A percentile compares a stretch with the other conserved stretches of the same genome.
phyloP scores from a whole-genome alignment of 2,329 filamentous ascomycete species.

The Stemphylium beticola region DNA sequence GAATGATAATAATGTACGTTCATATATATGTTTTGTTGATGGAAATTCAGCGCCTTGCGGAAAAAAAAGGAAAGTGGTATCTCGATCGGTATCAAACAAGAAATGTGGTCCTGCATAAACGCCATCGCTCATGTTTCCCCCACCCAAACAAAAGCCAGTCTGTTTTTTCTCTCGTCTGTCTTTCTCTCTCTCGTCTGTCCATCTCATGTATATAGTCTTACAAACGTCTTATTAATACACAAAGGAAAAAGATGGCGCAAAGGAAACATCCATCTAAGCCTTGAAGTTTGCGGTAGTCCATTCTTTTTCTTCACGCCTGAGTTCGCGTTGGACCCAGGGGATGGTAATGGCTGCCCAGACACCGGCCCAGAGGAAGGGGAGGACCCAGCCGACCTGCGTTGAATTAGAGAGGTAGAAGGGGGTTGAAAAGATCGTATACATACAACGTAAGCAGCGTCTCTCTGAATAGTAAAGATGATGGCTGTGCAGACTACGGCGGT shows the following conservation, averaged over 20 bases:
- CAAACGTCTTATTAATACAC: background rate
- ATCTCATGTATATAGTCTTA: constrained; percentile 1
- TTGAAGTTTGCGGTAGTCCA: constrained; percentile 49
- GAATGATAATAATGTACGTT: too few species aligned
- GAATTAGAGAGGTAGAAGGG: constrained; percentile 14
- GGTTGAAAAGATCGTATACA: constrained; percentile 18
- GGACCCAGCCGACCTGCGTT: constrained; percentile 53
- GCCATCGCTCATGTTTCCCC: constrained; percentile 7
- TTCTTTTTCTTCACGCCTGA: constrained; percentile 43
- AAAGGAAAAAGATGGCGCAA: background rate
- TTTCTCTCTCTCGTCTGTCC: too few species aligned
- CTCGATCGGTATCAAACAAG: background rate
- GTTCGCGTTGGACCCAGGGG: constrained; percentile 51
- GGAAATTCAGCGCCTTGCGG: too few species aligned
- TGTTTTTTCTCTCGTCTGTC: too few species aligned
- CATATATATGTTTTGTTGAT: too few species aligned
- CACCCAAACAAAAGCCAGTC: too few species aligned
- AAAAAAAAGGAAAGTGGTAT: constrained; percentile 10
- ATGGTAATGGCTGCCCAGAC: constrained; percentile 56
- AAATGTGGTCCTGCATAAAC: constrained; percentile 4
- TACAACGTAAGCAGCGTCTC: constrained; percentile 57
- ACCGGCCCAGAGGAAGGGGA: constrained; percentile 59
- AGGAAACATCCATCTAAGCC: constrained; percentile 25
- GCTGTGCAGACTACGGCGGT: constrained; percentile 52
- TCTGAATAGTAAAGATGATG: constrained; percentile 56